Percentiles rank a stretch among this genome's conserved stretches.
Conservation (phyloP, 768 basidiomycete genomes). For the Phaeolepiota aurea region DNA sequence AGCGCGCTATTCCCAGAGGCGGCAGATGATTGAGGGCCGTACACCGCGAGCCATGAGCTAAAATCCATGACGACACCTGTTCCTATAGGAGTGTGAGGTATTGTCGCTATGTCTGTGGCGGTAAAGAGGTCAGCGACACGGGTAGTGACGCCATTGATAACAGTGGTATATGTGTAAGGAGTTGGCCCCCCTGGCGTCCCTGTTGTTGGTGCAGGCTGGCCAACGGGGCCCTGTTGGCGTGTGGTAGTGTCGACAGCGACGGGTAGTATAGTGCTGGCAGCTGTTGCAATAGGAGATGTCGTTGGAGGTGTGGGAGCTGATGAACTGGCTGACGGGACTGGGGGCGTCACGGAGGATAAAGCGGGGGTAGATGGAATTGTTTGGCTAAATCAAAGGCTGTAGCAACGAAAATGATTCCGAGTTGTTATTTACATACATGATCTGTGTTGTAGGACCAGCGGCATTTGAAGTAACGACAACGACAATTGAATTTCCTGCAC, state of each 20-base stretch:
- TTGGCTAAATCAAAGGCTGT: slow-evolving; percentile 8
- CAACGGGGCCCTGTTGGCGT: slow-evolving; percentile 45
- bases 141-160: slow-evolving; percentile 25
- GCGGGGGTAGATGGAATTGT: slow-evolving; percentile 10
- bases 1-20: slow-evolving; percentile 1
- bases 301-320: slow-evolving; percentile 14
- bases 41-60: slow-evolving; percentile 20
- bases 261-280: slow-evolving; percentile 12
- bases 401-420: background rate
- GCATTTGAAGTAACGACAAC: slow-evolving; percentile 34
- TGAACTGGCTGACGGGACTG: slow-evolving; percentile 9
- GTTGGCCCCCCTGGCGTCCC: slow-evolving; percentile 36
- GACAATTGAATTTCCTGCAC: slow-evolving; percentile 43
- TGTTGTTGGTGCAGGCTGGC: slow-evolving; percentile 33
- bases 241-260: slow-evolving; percentile 8
- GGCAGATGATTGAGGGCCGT: slow-evolving; percentile 14
- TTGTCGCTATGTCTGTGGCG: slow-evolving; percentile 27
- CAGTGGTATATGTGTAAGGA: slow-evolving; percentile 43
- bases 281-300: slow-evolving; percentile 10
- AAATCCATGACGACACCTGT: slow-evolving; percentile 26
- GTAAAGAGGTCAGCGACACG: slow-evolving; percentile 28
- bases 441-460: slow-evolving; percentile 30
- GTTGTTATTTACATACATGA: slow-evolving; percentile 25
- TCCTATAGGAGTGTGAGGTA: slow-evolving; percentile 11
- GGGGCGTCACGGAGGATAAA: background rate